These are phyloP conservation scores for Mortierella sp. DNA, from an alignment of 371 early-diverging fungal genomes.

Conservation along the genomic window DNA sequence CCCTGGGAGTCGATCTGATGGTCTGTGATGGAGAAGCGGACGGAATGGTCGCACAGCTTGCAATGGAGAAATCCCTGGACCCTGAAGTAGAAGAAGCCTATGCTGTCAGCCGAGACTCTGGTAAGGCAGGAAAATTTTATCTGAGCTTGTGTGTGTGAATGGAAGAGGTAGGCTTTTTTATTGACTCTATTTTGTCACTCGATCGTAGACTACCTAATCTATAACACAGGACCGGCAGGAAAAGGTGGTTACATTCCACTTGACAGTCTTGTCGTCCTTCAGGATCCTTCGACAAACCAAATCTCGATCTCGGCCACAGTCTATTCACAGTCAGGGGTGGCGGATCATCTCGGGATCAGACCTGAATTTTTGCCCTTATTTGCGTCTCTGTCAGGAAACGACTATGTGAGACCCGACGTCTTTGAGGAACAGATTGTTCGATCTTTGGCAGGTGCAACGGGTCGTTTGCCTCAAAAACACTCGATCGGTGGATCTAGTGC, in stretches of 20 bases:
- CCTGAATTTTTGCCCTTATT: constrained; percentile 57
- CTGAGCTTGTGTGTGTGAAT: too few species aligned
- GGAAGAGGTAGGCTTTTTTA: too few species aligned
- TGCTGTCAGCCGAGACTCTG: constrained; percentile 66
- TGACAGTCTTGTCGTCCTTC: constrained; percentile 53
- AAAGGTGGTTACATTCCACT: constrained; percentile 65
- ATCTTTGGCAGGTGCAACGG: constrained; percentile 29
- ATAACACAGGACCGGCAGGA: constrained; percentile 56
- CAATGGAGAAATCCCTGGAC: constrained; percentile 50
- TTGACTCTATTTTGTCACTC: neutral
- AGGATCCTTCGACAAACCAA: constrained; percentile 13
- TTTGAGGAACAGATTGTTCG: constrained; percentile 53
- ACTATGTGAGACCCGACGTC: constrained; percentile 58
- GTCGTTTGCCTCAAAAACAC: constrained; percentile 12
- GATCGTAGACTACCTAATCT: constrained; percentile 59
- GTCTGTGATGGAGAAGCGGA: constrained; percentile 67
- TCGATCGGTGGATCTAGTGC: constrained; percentile 14
- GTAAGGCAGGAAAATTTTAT: constrained; percentile 16
- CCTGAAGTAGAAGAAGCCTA: constrained; percentile 52
- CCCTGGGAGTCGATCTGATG: constrained; percentile 46
- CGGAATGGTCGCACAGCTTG: constrained; percentile 57
- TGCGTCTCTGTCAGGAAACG: constrained; percentile 67
- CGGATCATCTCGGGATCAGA: constrained; percentile 53
- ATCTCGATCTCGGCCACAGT: constrained; percentile 53
- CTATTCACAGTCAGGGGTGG: constrained; percentile 57